Evolutionary conservation across 164 flowering plant genomes (phyloP), one percentile per base, ranked within the genome.

Genomic region (Vitis amurensis): DNA sequence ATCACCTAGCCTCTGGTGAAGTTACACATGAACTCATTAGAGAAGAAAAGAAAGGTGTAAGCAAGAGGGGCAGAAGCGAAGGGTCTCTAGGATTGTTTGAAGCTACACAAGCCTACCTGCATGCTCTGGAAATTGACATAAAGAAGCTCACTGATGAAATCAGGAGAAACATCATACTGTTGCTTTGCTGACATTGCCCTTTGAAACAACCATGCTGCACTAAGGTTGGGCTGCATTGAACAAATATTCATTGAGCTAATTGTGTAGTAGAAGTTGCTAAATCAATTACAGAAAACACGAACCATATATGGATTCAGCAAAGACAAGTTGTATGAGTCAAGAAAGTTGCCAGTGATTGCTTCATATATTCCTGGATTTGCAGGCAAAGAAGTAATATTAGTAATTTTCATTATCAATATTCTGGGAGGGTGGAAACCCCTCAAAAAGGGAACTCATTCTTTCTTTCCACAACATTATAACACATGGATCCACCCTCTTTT

Each of bases 151-250:
- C 79, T 92, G 61, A 95, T 86, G 73, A 95, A 95, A 78, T 85
- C 84, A 17, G 94, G 82, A 30, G 93, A 69, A 68, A 95, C 94
- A 79, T 84, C 66, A 13, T 89, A 72, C 60, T 79, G 69, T 73
- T 81, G 70, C 76, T 85, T 87, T 59, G 98, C 97, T 17, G 98
- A 92, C 99, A 95, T 95, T 75, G 99, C 97, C 79, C 93, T 81
- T 87, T 92, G 98, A 80, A 95, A 95, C 78, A 95, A 72, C 99
- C 99, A 95, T 51, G 98, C 89, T 51, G 97, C 75, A 76, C 98
- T 92, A 71, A 94, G 76, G 80, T 94, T 94, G 19, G 99, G 99
- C 99, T 94, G 86, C 77, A 82, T 2, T 60, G 66, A n/a, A 73
- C 58, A 75, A 49, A 49, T 44, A 50, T 61, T 16, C 9, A 59